Percentiles rank a stretch among this genome's conserved stretches.
Evolutionary conservation across 1,139 yeast species (phyloP).

Genomic region (Groenewaldozyma auringiensis): DNA sequence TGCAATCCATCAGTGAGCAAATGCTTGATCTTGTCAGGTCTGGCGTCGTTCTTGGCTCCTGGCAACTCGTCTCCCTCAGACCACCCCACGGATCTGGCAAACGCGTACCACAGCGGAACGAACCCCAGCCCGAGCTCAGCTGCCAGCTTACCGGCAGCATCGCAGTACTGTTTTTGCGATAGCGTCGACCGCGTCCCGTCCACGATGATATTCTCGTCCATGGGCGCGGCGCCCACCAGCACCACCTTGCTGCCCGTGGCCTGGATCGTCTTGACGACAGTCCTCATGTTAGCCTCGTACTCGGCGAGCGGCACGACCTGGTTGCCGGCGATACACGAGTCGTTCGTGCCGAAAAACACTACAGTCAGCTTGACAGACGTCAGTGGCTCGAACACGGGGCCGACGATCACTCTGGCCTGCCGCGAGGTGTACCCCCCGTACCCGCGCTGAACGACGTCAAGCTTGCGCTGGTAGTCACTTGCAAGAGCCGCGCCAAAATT

Average conservation of each 20-base stretch:
- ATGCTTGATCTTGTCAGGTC: slow-evolving; percentile 8
- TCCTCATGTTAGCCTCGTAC: slow-evolving; percentile 40
- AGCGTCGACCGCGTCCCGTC: slow-evolving; percentile 32
- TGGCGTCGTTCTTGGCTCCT: background rate
- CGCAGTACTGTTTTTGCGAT: slow-evolving; percentile 42
- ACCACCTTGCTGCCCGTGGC: slow-evolving; percentile 40
- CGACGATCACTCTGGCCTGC: slow-evolving; percentile 32
- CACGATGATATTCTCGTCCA: slow-evolving; percentile 35
- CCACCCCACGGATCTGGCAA: slow-evolving; percentile 31
- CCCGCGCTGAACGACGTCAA: slow-evolving; percentile 53
- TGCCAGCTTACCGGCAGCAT: slow-evolving; percentile 44
- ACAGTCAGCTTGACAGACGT: slow-evolving; percentile 3
- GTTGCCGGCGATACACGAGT: slow-evolving; percentile 42
- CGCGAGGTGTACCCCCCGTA: slow-evolving; percentile 51
- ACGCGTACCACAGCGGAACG: slow-evolving; percentile 45
- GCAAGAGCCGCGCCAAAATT: slow-evolving; percentile 3
- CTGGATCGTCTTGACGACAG: slow-evolving; percentile 36
- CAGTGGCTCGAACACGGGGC: slow-evolving; percentile 15
- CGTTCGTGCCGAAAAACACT: slow-evolving; percentile 72
- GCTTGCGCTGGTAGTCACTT: slow-evolving; percentile 36
- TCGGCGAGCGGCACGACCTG: slow-evolving; percentile 49
- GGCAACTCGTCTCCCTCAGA: slow-evolving; percentile 16
- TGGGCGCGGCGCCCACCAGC: slow-evolving; percentile 57
- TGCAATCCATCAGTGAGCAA: slow-evolving; percentile 59
- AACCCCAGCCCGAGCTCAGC: slow-evolving; percentile 40